Conservation (phyloP, 805 yeast species). For the Starmerella gropengiesseri region DNA sequence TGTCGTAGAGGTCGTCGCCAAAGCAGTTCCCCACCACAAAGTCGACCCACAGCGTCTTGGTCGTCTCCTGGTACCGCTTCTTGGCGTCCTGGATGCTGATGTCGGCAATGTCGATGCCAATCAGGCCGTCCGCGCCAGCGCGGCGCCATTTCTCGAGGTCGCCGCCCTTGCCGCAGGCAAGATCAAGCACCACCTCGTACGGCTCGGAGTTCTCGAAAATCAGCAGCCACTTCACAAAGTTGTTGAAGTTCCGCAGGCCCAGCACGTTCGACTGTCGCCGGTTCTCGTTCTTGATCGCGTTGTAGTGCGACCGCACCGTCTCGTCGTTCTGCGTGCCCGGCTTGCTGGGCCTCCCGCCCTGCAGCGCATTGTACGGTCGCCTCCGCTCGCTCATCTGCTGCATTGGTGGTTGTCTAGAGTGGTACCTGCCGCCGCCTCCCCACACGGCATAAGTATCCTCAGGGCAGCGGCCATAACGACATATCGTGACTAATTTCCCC, state of each 20-base stretch:
- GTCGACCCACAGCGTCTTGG: slow-evolving; percentile 56
- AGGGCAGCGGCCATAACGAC: neutral
- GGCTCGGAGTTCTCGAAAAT: slow-evolving; percentile 55
- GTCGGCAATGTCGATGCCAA: slow-evolving; percentile 89
- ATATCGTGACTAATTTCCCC: neutral
- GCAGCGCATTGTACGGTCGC: neutral
- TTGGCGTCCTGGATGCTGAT: slow-evolving; percentile 77
- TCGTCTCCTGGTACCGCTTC: slow-evolving; percentile 50
- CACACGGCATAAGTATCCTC: neutral
- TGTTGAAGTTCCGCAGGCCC: slow-evolving; percentile 79
- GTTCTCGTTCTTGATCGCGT: slow-evolving; percentile 63
- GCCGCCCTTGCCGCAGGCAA: slow-evolving; percentile 98
- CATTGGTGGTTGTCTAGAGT: too few species aligned
- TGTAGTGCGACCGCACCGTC: slow-evolving; percentile 73
- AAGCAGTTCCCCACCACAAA: slow-evolving; percentile 92
- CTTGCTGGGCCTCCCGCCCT: neutral
- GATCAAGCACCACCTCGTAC: slow-evolving; percentile 56
- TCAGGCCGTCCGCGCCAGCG: slow-evolving; percentile 59
- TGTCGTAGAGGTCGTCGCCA: slow-evolving; percentile 53
- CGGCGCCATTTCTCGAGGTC: slow-evolving; percentile 83
- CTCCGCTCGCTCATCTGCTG: slow-evolving; percentile 2
- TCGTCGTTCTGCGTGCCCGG: slow-evolving; percentile 18
- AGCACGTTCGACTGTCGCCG: slow-evolving; percentile 74
- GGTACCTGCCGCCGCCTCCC: neutral
- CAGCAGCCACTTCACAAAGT: slow-evolving; percentile 77